Evolutionary conservation across 1,284 basidiomycete genomes (phyloP).

Genomic region (Vanrija humicola): DNA sequence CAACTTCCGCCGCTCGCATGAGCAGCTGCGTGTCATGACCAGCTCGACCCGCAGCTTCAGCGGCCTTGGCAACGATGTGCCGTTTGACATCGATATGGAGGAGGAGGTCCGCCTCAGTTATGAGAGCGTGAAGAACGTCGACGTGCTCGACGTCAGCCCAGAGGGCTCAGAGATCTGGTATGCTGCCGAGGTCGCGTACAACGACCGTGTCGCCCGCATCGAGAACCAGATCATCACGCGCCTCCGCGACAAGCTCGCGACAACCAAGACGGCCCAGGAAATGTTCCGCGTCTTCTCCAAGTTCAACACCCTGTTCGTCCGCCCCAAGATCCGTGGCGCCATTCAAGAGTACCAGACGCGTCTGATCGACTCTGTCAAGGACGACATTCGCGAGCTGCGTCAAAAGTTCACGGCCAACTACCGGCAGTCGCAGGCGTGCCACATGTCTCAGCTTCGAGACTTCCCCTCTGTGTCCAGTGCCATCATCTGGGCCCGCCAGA

Average conservation of each 20-base stretch:
- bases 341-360: conserved; percentile 99
- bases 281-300: conserved; percentile 99
- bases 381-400: conserved; percentile 91
- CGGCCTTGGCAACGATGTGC: conserved; percentile 61
- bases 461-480: conserved; percentile 94
- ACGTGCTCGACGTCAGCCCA: conserved; percentile 88
- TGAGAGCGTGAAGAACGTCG: conserved; percentile 91
- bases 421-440: conserved; percentile 89
- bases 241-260: conserved; percentile 86
- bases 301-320: conserved; percentile 95
- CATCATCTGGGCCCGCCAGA: conserved; percentile 97
- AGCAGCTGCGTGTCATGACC: conserved; percentile 96
- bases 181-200: conserved; percentile 93
- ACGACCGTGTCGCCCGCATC: conserved; percentile 92
- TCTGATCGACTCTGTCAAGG: conserved; percentile 94
- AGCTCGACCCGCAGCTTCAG: conserved; percentile 84
- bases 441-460: conserved; percentile 98
- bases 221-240: conserved; percentile 98
- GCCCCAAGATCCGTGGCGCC: conserved; percentile 96
- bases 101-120: conserved; percentile 94
- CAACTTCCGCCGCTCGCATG: conserved; percentile 94
- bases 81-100: conserved; percentile 83
- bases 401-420: conserved; percentile 97
- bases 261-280: conserved; percentile 93
- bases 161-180: conserved; percentile 99